phyloP scores from a whole-genome alignment of 2,329 filamentous ascomycete genomes.

The Trichoderma lentiforme region DNA sequence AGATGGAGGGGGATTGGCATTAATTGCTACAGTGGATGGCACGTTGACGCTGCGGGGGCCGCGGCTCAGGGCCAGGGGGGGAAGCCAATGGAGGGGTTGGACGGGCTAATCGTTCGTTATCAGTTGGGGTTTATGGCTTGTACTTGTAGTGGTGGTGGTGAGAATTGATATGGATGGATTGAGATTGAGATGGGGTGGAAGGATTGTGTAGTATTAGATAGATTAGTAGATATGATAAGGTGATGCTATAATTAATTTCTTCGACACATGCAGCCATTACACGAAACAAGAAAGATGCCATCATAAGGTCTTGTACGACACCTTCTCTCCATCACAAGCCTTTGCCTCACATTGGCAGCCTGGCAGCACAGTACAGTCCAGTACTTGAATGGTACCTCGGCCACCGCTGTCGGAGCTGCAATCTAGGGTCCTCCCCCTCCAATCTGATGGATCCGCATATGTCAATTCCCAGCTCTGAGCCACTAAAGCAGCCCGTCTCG shows the following conservation, averaged over 20 bases:
- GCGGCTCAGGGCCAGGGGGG: not conserved
- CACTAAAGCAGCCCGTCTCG: not conserved
- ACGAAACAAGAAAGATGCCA: not conserved
- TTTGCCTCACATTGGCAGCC: not conserved
- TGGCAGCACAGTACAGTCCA: not conserved
- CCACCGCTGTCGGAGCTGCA: conserved; percentile 4
- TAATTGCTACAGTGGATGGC: not conserved
- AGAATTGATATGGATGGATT: not conserved
- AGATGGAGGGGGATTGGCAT: not conserved
- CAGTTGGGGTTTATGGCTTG: not conserved
- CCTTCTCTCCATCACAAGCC: not conserved
- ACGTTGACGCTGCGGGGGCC: not conserved
- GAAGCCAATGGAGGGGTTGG: not conserved
- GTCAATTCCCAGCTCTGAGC: not conserved
- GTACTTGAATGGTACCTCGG: not conserved
- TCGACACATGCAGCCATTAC: not conserved
- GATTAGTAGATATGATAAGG: not conserved
- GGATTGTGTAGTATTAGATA: not conserved
- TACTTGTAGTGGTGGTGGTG: not conserved
- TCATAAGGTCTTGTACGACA: not conserved
- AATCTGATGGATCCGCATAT: not conserved
- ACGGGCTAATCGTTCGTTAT: not conserved
- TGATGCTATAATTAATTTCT: not conserved
- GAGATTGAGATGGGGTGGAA: not conserved
- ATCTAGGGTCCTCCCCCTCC: not conserved